Percentiles rank a stretch among this genome's conserved stretches.
Evolutionary conservation across 805 yeast species (phyloP).

Genomic region (Wickerhamiella azyma): DNA sequence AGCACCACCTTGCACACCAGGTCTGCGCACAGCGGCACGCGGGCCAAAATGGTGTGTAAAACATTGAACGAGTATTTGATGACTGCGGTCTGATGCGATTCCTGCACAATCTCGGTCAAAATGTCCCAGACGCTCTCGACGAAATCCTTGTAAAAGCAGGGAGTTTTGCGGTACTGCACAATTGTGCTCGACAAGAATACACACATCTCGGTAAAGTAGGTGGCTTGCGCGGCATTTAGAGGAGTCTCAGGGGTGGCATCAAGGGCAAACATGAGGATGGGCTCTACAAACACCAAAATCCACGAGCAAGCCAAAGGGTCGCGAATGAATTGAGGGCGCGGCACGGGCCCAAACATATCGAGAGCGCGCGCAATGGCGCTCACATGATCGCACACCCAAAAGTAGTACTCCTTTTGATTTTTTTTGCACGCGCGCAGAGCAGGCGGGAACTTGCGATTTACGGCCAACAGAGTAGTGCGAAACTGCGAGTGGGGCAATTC

Average conservation of each 20-base stretch:
- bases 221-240: not conserved
- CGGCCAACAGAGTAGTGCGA: conserved; percentile 1
- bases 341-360: conserved; percentile 4
- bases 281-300: not conserved
- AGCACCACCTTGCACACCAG: conserved; percentile 14
- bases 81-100: conserved; percentile 1
- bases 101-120: conserved; percentile 15
- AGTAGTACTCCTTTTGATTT: conserved; percentile 1
- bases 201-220: conserved; percentile 2
- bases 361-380: not conserved
- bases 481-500: conserved; percentile 3
- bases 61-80: conserved; percentile 12
- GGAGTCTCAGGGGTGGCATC: not conserved
- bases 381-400: conserved; percentile 3
- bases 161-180: not conserved
- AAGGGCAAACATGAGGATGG: not conserved
- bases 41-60: conserved; percentile 9
- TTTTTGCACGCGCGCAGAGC: conserved; percentile 2
- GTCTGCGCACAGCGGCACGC: conserved; percentile 10
- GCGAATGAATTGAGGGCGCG: conserved; percentile 2
- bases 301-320: conserved; percentile 1
- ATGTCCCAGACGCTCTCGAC: conserved; percentile 15
- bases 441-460: conserved; percentile 1
- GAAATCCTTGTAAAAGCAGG: conserved; percentile 6
- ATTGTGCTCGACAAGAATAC: not conserved